These are phyloP conservation scores for Yarrowia sp. DNA, from an alignment of 805 yeast genomes.

Conservation along the genomic window DNA sequence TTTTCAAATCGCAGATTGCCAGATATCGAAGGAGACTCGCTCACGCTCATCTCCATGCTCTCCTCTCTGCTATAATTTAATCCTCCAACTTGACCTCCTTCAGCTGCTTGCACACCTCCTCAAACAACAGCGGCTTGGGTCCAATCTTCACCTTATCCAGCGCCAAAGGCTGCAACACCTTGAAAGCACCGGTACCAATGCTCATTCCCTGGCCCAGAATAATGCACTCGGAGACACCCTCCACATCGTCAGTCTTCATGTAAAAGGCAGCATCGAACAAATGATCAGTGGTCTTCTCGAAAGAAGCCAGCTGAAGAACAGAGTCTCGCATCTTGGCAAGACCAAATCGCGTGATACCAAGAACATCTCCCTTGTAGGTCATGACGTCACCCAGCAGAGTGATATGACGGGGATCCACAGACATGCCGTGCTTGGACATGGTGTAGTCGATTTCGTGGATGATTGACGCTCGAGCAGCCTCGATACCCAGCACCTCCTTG, in stretches of 20 bases:
- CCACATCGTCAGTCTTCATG: slow-evolving; percentile 94
- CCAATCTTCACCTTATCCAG: slow-evolving; percentile 40
- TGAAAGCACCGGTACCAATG: slow-evolving; percentile 96
- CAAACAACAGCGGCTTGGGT: slow-evolving; percentile 58
- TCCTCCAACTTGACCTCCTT: slow-evolving; percentile 20
- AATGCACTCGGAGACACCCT: slow-evolving; percentile 98
- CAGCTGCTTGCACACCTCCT: slow-evolving; percentile 46
- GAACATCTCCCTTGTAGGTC: slow-evolving; percentile 98
- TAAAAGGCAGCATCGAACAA: slow-evolving; percentile 97
- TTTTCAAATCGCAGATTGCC: too few species aligned
- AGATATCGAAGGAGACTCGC: too few species aligned
- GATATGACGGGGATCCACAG: slow-evolving; percentile 99
- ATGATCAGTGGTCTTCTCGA: slow-evolving; percentile 98
- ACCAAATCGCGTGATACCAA: slow-evolving; percentile 98
- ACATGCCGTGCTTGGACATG: slow-evolving; percentile 99
- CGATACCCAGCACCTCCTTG: slow-evolving; percentile 89
- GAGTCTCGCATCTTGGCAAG: slow-evolving; percentile 98
- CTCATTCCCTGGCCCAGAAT: slow-evolving; percentile 97
- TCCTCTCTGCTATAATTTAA: neutral
- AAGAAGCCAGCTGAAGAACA: slow-evolving; percentile 93
- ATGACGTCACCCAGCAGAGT: slow-evolving; percentile 97
- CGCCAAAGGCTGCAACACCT: slow-evolving; percentile 57
- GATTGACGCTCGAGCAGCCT: slow-evolving; percentile 94
- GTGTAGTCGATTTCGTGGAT: slow-evolving; percentile 95
- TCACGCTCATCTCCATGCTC: too few species aligned